Evolutionary conservation across 768 basidiomycete genomes (phyloP), one percentile per base, ranked within the genome.

Genomic region (Podaxis mareebaensis): DNA sequence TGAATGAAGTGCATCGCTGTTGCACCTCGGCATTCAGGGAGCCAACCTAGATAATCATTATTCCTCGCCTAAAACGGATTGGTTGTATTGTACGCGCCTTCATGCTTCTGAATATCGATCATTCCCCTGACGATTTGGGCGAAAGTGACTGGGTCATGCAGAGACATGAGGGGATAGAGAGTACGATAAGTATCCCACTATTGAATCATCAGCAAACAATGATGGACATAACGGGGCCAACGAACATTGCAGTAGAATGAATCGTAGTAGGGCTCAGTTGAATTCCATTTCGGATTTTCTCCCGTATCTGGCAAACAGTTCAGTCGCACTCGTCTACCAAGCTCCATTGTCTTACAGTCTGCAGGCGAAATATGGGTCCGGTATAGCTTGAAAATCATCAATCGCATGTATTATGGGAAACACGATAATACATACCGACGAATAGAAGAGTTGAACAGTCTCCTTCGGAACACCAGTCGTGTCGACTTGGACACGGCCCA

Each of bases 121-220:
- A 88, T 84, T 0, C 84, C 87, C 2, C 87, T 76, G 1, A 88
- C 85, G 51, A 88, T 86, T 13, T 77, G 76, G 1, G 87, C 78
- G 67, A 87, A 88, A 10, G 79, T 83, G 44, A 75, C 76, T 0
- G 86, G 86, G 64, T 88, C 87, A 55, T 89, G 87, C 4, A 89
- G 77, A 0, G 86, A 84, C 82, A 87, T 83, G 42, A 88, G 75
- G 0, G 87, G 83, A 67, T 81, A 89, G 10, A 89, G 73, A 0
- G 85, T 86, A 15, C 87, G 78, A 68, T 83, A 88, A 1, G 86
- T 88, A 65, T 89, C 87, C 87, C 86, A 87, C 85, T 87, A 59
- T 53, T 36, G 20, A 26, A 24, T 15, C 44, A 26, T 44, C 3
- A 28, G 11, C 53, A 15, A n/a, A 13, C 5, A 2, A 30, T n/a